Conservation (phyloP, 495 filamentous ascomycete genomes). For the Trichoderma orchidacearum region DNA sequence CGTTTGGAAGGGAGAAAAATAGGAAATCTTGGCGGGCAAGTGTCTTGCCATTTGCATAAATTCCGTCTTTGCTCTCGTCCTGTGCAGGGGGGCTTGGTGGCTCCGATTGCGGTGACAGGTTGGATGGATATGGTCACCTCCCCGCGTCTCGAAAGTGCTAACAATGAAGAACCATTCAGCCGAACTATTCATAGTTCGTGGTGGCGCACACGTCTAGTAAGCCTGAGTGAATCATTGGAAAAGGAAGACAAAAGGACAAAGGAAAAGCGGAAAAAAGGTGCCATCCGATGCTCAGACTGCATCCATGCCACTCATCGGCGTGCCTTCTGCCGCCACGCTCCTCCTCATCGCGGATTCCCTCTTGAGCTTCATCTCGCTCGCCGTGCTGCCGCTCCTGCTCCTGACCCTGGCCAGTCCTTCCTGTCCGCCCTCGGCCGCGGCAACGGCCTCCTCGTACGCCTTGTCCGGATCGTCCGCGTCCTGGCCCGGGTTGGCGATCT, state of each 20-base stretch:
- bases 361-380: neutral
- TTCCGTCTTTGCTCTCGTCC: neutral
- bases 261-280: no score
- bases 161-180: neutral
- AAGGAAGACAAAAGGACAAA: no score
- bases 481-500: constrained; percentile 50
- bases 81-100: neutral
- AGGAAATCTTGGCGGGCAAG: neutral
- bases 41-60: neutral
- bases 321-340: neutral
- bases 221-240: no score
- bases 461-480: constrained; percentile 13
- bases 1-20: neutral
- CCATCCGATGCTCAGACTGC: neutral
- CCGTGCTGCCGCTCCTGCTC: neutral
- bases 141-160: no score
- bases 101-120: neutral
- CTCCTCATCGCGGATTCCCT: neutral
- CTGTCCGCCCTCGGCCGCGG: neutral
- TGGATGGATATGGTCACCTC: neutral
- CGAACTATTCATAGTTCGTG: no score
- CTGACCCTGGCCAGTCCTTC: neutral
- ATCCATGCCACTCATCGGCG: neutral
- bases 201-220: no score
- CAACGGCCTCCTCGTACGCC: neutral